Evolutionary conservation across 2,329 filamentous ascomycete genomes (phyloP).

Genomic region (Aspergillus sp.): DNA sequence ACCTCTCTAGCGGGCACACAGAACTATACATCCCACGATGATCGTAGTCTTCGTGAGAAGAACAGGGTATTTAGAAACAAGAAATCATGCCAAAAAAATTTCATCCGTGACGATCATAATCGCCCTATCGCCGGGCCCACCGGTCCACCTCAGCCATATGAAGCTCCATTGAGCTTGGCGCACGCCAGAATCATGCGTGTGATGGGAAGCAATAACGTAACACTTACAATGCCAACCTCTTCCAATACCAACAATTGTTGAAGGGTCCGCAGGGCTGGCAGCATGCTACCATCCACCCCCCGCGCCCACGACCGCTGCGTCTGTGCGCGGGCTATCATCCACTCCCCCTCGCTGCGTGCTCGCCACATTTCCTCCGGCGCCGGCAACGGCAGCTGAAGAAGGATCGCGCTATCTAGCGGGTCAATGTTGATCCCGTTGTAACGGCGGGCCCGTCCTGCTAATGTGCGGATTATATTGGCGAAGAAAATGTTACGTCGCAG

Average conservation of each 20-base stretch:
- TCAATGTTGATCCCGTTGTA: slow-evolving; percentile 18
- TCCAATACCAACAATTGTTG: slow-evolving; percentile 11
- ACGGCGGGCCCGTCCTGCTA: slow-evolving; percentile 6
- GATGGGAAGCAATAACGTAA: slow-evolving; percentile 14
- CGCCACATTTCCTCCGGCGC: slow-evolving; percentile 22
- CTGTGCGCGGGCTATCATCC: slow-evolving; percentile 6
- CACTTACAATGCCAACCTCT: slow-evolving; percentile 7
- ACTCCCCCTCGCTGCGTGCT: slow-evolving; percentile 19
- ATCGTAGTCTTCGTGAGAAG: background rate
- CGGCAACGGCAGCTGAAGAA: slow-evolving; percentile 17
- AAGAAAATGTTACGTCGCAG: slow-evolving; percentile 22
- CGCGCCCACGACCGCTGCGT: slow-evolving; percentile 3
- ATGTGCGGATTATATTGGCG: slow-evolving; percentile 18
- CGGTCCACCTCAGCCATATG: background rate
- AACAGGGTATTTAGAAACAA: background rate
- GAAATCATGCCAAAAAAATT: background rate
- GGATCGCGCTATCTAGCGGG: slow-evolving; percentile 15
- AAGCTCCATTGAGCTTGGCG: slow-evolving; percentile 8
- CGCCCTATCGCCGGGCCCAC: background rate
- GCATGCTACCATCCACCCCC: slow-evolving; percentile 3
- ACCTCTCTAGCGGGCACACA: background rate
- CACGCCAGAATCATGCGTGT: slow-evolving; percentile 19
- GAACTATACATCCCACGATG: background rate
- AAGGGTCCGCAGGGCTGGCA: slow-evolving; percentile 11
- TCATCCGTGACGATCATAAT: background rate